phyloP scores from a whole-genome alignment of 768 basidiomycete species.

The Collybia sordida region DNA sequence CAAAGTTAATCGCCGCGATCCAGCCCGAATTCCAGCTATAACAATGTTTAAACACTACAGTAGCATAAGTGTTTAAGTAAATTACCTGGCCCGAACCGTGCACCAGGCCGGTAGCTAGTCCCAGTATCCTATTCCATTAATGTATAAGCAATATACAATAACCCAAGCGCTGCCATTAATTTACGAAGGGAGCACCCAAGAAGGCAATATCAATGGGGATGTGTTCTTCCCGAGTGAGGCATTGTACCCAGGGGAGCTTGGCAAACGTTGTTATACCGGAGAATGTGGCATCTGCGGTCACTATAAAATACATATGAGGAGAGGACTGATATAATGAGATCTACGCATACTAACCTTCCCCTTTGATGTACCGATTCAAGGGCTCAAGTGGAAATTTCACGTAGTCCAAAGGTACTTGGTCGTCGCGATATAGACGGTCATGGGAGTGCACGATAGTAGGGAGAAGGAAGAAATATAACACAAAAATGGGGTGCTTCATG shows the following conservation, averaged over 20 bases:
- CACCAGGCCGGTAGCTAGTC: slow-evolving; percentile 79
- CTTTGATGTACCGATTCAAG: slow-evolving; percentile 48
- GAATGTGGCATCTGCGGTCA: slow-evolving; percentile 78
- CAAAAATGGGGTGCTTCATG: slow-evolving; percentile 13
- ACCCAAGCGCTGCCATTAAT: slow-evolving; percentile 13
- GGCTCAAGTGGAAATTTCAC: slow-evolving; percentile 67
- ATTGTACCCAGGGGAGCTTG: slow-evolving; percentile 81
- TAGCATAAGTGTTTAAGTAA: not conserved
- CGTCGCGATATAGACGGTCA: slow-evolving; percentile 38
- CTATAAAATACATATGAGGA: slow-evolving; percentile 25
- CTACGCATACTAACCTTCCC: slow-evolving; percentile 41
- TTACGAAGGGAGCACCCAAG: slow-evolving; percentile 75
- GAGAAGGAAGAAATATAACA: slow-evolving; percentile 18
- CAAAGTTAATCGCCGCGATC: slow-evolving; percentile 71
- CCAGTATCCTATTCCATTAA: slow-evolving; percentile 53
- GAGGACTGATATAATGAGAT: not conserved
- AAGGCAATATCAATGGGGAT: slow-evolving; percentile 78
- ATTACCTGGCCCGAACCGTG: slow-evolving; percentile 72
- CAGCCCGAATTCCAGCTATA: slow-evolving; percentile 70
- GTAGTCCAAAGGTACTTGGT: slow-evolving; percentile 67
- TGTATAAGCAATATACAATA: not conserved
- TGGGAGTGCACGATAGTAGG: slow-evolving; percentile 24
- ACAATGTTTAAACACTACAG: not conserved
- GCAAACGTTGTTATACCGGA: slow-evolving; percentile 86
- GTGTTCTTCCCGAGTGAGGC: slow-evolving; percentile 62